Evolutionary conservation across 768 basidiomycete species (phyloP).

Genomic region (Coprinopsis marcescibilis): DNA sequence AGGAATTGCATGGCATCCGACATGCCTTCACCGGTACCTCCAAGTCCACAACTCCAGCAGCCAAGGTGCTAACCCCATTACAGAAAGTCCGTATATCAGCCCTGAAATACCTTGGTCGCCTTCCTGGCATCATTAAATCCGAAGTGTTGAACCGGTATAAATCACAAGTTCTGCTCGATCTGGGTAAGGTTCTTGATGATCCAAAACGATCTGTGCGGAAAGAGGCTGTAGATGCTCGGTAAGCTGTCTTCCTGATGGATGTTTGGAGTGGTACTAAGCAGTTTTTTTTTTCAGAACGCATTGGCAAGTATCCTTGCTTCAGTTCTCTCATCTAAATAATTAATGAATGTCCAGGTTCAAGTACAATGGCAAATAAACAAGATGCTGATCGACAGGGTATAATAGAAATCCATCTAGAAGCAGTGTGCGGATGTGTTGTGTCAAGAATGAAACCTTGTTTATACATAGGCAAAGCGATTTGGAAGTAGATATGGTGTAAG

Average conservation of each 20-base stretch:
- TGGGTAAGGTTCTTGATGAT: slow-evolving; percentile 80
- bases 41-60: background rate
- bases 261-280: slow-evolving; percentile 3
- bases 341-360: slow-evolving; percentile 41
- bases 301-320: slow-evolving; percentile 29
- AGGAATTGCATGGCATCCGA: slow-evolving; percentile 48
- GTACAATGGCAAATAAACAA: slow-evolving; percentile 42
- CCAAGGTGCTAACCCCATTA: slow-evolving; percentile 1
- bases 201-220: slow-evolving; percentile 79
- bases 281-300: slow-evolving; percentile 32
- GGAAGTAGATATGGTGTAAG: too few species aligned
- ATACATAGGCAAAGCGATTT: too few species aligned
- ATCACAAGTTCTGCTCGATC: slow-evolving; percentile 60
- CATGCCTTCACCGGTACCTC: slow-evolving; percentile 51
- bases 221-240: slow-evolving; percentile 82
- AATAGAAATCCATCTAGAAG: slow-evolving; percentile 9
- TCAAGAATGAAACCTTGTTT: background rate
- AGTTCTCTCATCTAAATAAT: background rate
- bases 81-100: slow-evolving; percentile 77
- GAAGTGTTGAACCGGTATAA: slow-evolving; percentile 81
- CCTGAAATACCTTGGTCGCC: slow-evolving; percentile 61
- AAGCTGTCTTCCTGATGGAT: slow-evolving; percentile 10
- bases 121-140: slow-evolving; percentile 78
- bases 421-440: background rate
- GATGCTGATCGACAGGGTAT: slow-evolving; percentile 14